Evolutionary conservation across 805 yeast species (phyloP), one percentile per base, ranked within the genome.

Genomic region (Blastobotrys peoriensis): DNA sequence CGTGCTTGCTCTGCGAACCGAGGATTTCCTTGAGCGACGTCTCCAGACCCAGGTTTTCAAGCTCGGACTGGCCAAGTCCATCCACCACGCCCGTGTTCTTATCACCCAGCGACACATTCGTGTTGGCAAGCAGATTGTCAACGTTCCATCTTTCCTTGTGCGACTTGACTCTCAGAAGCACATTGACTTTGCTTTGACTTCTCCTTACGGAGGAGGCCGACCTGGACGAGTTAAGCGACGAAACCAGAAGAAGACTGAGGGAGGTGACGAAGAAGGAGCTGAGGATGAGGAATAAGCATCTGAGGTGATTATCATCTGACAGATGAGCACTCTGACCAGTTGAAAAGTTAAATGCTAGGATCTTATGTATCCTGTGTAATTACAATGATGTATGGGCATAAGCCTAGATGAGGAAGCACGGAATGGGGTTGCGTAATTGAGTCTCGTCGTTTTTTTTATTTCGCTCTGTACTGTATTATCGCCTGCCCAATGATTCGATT

Each of bases 141-240:
- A 81, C 79, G 85, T 93, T 62, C 98, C 98, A 75, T 91, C 98
- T 60, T 93, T 93, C 91, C 85, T 89, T 83, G 98, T 93, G 59
- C 94, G 98, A 81, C 85, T 93, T 71, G 98, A 93, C 79, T 89
- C 98, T 61, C 98, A 93, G 79, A 93, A 93, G 86, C 98, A 93
- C 88, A 87, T 93, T 76, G 98, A 93, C 83, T 93, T 91, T 67
- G 95, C 98, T 66, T 84, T 93, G 71, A 87, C 86, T 73, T 93
- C 98, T 62, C 98, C 98, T 74, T 91, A 86, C 89, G 98, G 98
- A 75, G 98, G 98, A 78, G 98, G 96, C 65, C 91, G 98, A 81
- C 94, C 98, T 64, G 98, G 98, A 74, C 93, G 98, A 83, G 95
- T 87, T 69, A 94, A 93, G 83, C 87, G 98, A 84, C 86, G 79